phyloP scores from a whole-genome alignment of 306 rosid genomes.

The Coriaria nepalensis region DNA sequence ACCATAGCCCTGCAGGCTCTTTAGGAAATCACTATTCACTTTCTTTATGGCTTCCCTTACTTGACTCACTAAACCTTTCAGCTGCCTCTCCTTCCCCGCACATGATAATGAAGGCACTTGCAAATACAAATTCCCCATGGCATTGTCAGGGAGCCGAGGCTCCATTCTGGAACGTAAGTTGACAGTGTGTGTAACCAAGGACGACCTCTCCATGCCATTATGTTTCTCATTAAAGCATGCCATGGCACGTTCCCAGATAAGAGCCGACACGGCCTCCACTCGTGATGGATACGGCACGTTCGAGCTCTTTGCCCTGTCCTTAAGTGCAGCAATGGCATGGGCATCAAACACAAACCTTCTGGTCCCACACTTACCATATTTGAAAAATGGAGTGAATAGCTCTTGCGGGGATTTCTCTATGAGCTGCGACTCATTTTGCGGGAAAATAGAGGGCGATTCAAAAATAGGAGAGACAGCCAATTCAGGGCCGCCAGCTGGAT shows the following conservation, averaged over 20 bases:
- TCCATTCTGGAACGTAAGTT: slow-evolving; percentile 5
- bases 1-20: slow-evolving; percentile 2
- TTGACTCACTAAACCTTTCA: not conserved
- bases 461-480: not conserved
- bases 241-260: slow-evolving; percentile 7
- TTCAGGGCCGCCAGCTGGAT: not conserved
- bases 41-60: slow-evolving; percentile 1
- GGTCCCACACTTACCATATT: not conserved
- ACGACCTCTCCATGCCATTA: not conserved
- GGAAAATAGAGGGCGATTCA: slow-evolving; percentile 3
- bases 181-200: slow-evolving; percentile 1
- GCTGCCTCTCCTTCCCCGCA: not conserved
- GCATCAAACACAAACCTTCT: slow-evolving; percentile 10
- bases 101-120: not conserved
- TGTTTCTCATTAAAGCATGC: not conserved
- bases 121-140: slow-evolving; percentile 9
- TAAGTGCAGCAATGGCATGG: slow-evolving; percentile 1
- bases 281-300: not conserved
- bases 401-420: too few species aligned
- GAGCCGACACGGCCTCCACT: slow-evolving; percentile 8
- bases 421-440: not conserved
- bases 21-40: not conserved
- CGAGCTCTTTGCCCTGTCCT: slow-evolving; percentile 5
- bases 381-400: too few species aligned
- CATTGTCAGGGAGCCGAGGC: not conserved